A percentile compares a stretch with the other conserved stretches of the same genome.
Evolutionary conservation across 441 rosid species (phyloP).

Genomic region (Populus hybrid): DNA sequence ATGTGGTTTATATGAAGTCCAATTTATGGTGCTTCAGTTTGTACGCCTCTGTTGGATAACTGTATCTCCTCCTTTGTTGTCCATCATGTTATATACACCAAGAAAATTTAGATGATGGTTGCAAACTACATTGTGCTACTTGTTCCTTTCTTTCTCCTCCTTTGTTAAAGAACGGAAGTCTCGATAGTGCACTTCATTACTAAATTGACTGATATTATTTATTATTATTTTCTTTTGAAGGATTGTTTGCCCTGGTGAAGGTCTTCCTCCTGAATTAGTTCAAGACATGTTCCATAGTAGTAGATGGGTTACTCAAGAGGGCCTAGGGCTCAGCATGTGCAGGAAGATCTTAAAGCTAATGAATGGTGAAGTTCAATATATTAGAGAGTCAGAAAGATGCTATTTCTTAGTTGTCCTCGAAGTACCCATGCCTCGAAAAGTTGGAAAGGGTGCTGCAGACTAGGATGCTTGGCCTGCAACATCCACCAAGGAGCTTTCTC

Average conservation of each 20-base stretch:
- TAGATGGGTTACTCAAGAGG: conserved; percentile 79
- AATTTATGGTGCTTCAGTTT: not conserved
- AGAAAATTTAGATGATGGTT: not conserved
- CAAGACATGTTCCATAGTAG: conserved; percentile 91
- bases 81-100: not conserved
- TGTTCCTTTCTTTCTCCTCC: not conserved
- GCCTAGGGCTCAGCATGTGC: conserved; percentile 87
- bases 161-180: not conserved
- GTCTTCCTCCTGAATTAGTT: conserved; percentile 82
- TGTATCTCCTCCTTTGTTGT: too few relatives aligned
- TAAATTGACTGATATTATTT: conserved; percentile 4
- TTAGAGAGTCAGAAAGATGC: conserved; percentile 74
- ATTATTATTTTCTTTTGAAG: conserved; percentile 34
- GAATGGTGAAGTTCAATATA: conserved; percentile 90
- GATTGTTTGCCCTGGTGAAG: conserved; percentile 94
- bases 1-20: not conserved
- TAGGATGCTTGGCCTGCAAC: conserved; percentile 19
- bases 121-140: not conserved
- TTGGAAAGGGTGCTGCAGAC: conserved; percentile 26
- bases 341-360: conserved; percentile 82
- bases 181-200: not conserved
- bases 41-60: not conserved
- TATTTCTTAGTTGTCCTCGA: conserved; percentile 70
- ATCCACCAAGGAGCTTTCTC: conserved; percentile 7
- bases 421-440: conserved; percentile 49